phyloP scores from a whole-genome alignment of 257 asterid genomes.

The Coffea eugenioides region DNA sequence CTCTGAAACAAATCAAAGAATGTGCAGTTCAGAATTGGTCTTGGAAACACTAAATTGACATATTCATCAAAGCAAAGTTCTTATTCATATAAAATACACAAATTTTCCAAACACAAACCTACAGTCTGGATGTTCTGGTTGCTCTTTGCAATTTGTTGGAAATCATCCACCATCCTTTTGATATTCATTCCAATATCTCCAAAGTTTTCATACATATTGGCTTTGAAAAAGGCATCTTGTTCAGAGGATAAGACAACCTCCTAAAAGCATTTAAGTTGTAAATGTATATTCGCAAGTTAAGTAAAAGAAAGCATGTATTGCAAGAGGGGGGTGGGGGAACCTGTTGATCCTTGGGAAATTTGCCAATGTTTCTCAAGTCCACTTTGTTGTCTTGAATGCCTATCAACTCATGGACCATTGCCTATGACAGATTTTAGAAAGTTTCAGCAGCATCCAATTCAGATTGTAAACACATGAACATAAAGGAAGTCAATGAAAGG shows the following conservation, averaged over 20 bases:
- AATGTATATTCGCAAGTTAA: constrained; percentile 20
- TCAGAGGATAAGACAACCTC: constrained; percentile 96
- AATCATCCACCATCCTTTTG: constrained; percentile 91
- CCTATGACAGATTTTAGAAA: constrained; percentile 40
- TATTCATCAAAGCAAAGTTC: neutral
- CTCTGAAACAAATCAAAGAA: constrained; percentile 57
- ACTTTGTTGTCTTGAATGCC: constrained; percentile 97
- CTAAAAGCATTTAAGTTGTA: constrained; percentile 36
- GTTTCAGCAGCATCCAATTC: constrained; percentile 20
- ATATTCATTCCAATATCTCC: constrained; percentile 99
- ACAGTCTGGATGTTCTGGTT: constrained; percentile 96
- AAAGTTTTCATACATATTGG: constrained; percentile 88
- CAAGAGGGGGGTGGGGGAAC: constrained; percentile 27
- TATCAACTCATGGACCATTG: constrained; percentile 93
- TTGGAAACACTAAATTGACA: constrained; percentile 3
- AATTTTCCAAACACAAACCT: constrained; percentile 54
- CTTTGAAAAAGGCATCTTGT: constrained; percentile 93
- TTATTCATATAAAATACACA: constrained; percentile 13
- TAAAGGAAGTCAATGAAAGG: neutral
- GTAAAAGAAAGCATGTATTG: constrained; percentile 17
- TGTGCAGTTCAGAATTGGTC: constrained; percentile 20
- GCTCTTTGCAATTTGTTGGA: constrained; percentile 90
- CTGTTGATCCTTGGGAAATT: constrained; percentile 79
- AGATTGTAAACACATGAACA: neutral
- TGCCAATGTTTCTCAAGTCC: constrained; percentile 68